Base-by-base conservation (phyloP, 2,329 filamentous ascomycete species). In the Trichoderma sp. region DNA sequence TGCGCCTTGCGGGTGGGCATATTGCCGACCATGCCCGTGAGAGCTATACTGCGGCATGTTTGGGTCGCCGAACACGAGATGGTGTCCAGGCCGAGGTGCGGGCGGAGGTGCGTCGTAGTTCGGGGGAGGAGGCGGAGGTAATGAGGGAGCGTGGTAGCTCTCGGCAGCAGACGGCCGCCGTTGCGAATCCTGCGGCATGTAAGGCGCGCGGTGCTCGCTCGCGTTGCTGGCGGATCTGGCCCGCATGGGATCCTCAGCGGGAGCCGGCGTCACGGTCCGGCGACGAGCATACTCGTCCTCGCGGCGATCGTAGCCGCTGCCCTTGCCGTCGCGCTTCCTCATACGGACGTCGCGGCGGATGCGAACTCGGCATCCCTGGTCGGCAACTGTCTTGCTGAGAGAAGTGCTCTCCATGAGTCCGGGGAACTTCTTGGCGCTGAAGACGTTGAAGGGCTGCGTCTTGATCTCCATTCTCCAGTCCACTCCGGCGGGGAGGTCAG, bases 361-460 rank as follows among this genome's bases (percentile, higher is more conserved):
- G 54, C 95, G 91, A 32, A 99, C 95, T 72, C 94, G 92, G 79
- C 95, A 98, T 68, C 95, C 95, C 80, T 99, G 95, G 79, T 99
- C 94, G 19, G 94, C 94, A 52, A 99, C 93, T 39, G 92, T 91
- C 70, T 94, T 91, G 80, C 94, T 97, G 59, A 98, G 84, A 13
- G 87, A 83, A 0, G 95, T 99, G 81, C 93, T 97, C 78, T 95
- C 92, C 53, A 92, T 90, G 68, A 98, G 83, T 19, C 94, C 95
- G 17, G 95, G 95, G 81, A 99, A 99, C 82, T 97, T 98, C 89
- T 98, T 99, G 61, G 95, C 95, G 74, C 94, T 97, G 82, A 87
- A 98, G 50, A 98, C 95, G 58, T 88, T 89, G 78, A 99, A 98
- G 0, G 92, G 89, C 13, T 86, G 81, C 0, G 95, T 97, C 83